These are phyloP conservation scores for Candida insectorum DNA, from an alignment of 805 yeast species.

Conservation along the genomic window DNA sequence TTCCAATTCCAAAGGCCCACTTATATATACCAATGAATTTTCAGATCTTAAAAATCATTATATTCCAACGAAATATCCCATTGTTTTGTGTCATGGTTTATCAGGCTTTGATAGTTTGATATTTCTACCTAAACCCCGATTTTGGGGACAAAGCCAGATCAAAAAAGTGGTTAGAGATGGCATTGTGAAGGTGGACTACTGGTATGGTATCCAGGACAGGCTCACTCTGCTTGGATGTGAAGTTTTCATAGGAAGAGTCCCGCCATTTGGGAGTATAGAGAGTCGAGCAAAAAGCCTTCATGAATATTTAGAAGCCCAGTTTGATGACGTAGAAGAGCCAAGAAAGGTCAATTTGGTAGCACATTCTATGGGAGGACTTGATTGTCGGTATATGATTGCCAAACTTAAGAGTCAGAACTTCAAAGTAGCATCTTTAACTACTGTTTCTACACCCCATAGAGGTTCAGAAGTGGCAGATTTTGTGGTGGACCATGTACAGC, in stretches of 20 bases:
- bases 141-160: constrained; percentile 7
- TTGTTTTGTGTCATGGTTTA: constrained; percentile 82
- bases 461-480: constrained; percentile 84
- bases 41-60: constrained; percentile 2
- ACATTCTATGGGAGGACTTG: constrained; percentile 95
- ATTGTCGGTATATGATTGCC: constrained; percentile 72
- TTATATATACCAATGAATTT: constrained; percentile 4
- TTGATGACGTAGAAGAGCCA: constrained; percentile 11
- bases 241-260: constrained; percentile 72
- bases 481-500: constrained; percentile 35
- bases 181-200: constrained; percentile 58
- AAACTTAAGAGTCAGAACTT: constrained; percentile 42
- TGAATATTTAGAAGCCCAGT: constrained; percentile 40
- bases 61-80: constrained; percentile 62
- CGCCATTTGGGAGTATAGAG: constrained; percentile 75
- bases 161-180: constrained; percentile 14
- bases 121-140: constrained; percentile 16
- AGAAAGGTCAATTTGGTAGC: constrained; percentile 71
- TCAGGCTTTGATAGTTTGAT: constrained; percentile 67
- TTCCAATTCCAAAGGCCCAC: not conserved
- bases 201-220: constrained; percentile 74
- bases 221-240: constrained; percentile 60
- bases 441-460: constrained; percentile 83
- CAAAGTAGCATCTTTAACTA: constrained; percentile 71
- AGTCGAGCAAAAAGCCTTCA: constrained; percentile 62